Conservation (phyloP, 2,329 filamentous ascomycete species). For the Xylaria sp. region DNA sequence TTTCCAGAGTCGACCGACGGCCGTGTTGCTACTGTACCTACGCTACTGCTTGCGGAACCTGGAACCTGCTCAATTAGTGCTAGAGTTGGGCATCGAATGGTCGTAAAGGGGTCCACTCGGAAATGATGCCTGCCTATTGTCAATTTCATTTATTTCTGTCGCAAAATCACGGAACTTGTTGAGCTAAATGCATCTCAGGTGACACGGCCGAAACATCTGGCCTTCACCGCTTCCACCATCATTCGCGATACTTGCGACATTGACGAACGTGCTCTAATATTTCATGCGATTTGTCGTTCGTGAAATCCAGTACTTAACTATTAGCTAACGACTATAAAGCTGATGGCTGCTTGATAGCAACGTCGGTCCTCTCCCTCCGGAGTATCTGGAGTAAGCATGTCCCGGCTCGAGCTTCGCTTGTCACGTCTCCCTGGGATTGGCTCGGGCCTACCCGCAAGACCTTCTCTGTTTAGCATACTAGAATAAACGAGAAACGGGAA, state of each 20-base stretch:
- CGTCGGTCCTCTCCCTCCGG: constrained; percentile 7
- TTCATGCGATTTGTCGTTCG: constrained; percentile 15
- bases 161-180: constrained; percentile 22
- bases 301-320: constrained; percentile 34
- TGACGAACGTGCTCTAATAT: constrained; percentile 11
- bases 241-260: constrained; percentile 31
- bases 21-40: constrained; percentile 19
- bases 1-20: constrained; percentile 1
- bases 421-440: background rate
- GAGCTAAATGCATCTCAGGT: constrained; percentile 11
- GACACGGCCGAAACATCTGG: constrained; percentile 18
- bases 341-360: constrained; percentile 17
- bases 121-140: constrained; percentile 11
- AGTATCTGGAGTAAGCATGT: constrained; percentile 7
- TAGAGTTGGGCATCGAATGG: constrained; percentile 17
- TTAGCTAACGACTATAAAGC: constrained; percentile 35
- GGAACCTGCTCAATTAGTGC: constrained; percentile 13
- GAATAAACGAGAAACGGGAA: constrained; percentile 10
- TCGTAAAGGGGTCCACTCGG: constrained; percentile 8
- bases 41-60: background rate
- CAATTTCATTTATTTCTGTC: constrained; percentile 30
- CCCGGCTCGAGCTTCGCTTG: constrained; percentile 1
- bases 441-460: constrained; percentile 6
- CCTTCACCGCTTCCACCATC: constrained; percentile 31
- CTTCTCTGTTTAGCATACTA: background rate